A percentile compares a stretch with the other conserved stretches of the same genome.
These are phyloP conservation scores for Botrytis hyacinthi DNA, from an alignment of 2,329 filamentous ascomycete genomes.

Conservation along the genomic window DNA sequence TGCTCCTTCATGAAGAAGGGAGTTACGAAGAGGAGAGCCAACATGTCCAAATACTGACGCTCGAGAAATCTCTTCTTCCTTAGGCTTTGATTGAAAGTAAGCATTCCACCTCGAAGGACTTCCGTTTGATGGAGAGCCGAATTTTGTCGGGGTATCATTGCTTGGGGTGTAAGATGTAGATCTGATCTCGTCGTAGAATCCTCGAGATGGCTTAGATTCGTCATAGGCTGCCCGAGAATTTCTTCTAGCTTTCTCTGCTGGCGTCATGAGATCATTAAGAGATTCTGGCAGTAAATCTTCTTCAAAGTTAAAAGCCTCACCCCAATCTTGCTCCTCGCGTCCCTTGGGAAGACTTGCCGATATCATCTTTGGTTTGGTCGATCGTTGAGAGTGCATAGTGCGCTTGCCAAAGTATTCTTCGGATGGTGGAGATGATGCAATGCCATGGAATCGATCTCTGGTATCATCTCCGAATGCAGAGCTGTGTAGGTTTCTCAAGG, in stretches of 20 bases:
- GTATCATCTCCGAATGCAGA: constrained; percentile 62
- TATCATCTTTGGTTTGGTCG: constrained; percentile 65
- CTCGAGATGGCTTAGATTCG: constrained; percentile 46
- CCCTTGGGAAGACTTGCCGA: constrained; percentile 67
- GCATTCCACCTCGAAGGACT: constrained; percentile 62
- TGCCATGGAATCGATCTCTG: constrained; percentile 60
- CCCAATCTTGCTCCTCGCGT: constrained; percentile 62
- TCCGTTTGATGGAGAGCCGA: constrained; percentile 57
- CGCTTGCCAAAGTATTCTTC: constrained; percentile 68
- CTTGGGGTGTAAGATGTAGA: constrained; percentile 40
- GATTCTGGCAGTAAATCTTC: constrained; percentile 83
- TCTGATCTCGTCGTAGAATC: constrained; percentile 51
- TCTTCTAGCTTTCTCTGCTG: constrained; percentile 63
- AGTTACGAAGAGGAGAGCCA: constrained; percentile 63
- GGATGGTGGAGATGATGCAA: constrained; percentile 46
- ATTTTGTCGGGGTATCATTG: constrained; percentile 52
- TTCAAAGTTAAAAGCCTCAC: constrained; percentile 71
- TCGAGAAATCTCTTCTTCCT: constrained; percentile 48
- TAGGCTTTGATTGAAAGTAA: constrained; percentile 57
- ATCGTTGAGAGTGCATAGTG: constrained; percentile 66
- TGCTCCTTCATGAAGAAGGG: constrained; percentile 55
- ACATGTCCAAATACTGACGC: constrained; percentile 64
- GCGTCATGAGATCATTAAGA: constrained; percentile 63
- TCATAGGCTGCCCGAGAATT: constrained; percentile 61
- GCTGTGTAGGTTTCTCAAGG: constrained; percentile 62